Percentiles rank a stretch among this genome's conserved stretches.
These are phyloP conservation scores for Saccharomyces pastorianus DNA, from an alignment of 1,139 yeast genomes.

Conservation along the genomic window DNA sequence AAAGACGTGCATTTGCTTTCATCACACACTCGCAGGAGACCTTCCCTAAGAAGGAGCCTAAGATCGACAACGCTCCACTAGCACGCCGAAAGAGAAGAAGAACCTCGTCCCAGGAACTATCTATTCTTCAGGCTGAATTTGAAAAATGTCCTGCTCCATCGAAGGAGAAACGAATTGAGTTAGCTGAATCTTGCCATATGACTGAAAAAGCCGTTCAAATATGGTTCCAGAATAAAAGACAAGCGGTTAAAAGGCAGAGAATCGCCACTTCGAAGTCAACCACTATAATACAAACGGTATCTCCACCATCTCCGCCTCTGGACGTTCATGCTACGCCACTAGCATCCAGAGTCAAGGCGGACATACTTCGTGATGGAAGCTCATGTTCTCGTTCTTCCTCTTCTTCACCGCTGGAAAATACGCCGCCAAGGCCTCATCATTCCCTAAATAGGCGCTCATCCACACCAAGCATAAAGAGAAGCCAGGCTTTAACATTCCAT, in stretches of 20 bases:
- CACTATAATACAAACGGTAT: neutral
- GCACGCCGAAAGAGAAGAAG: conserved; percentile 93
- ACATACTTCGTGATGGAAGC: conserved; percentile 2
- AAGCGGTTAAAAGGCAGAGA: conserved; percentile 8
- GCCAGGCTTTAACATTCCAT: conserved; percentile 30
- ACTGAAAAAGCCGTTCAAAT: conserved; percentile 93
- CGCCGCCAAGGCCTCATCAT: neutral
- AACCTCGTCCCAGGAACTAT: conserved; percentile 80
- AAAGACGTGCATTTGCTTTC: conserved; percentile 64
- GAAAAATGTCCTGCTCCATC: conserved; percentile 72
- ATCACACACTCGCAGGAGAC: conserved; percentile 87
- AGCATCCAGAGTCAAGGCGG: conserved; percentile 7
- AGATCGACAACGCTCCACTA: conserved; percentile 78
- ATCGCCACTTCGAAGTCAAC: conserved; percentile 6
- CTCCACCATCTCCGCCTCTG: neutral
- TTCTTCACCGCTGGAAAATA: conserved; percentile 8
- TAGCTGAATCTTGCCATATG: conserved; percentile 77
- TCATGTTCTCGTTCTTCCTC: conserved; percentile 1
- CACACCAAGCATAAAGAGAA: conserved; percentile 15
- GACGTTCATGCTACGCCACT: conserved; percentile 8
- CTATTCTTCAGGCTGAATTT: conserved; percentile 74
- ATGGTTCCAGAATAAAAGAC: conserved; percentile 83
- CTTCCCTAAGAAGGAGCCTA: conserved; percentile 74
- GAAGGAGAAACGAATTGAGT: conserved; percentile 61
- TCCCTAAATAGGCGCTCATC: neutral